Evolutionary conservation across 306 rosid genomes (phyloP).

Genomic region (Lagenaria siceraria): DNA sequence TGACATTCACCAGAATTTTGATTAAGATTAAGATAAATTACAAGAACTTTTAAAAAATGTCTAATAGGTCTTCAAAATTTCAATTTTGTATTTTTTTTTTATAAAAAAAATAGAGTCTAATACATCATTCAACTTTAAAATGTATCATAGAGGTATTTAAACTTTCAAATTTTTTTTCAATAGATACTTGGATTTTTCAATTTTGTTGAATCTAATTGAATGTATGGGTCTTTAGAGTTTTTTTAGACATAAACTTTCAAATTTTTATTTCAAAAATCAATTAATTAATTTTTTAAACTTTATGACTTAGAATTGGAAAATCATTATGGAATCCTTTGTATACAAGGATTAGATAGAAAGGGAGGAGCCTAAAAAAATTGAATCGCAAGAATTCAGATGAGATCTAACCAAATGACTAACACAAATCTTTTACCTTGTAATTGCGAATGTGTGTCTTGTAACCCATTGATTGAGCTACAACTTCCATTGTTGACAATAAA

Average conservation of each 20-base stretch:
- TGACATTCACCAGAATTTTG: conserved; percentile 23
- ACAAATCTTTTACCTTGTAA: conserved; percentile 39
- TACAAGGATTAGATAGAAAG: background rate
- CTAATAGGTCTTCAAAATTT: background rate
- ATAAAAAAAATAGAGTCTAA: no score
- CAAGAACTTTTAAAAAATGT: no score
- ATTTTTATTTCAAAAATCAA: no score
- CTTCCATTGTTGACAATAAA: conserved; percentile 79
- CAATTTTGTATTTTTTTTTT: no score
- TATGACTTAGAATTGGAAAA: no score
- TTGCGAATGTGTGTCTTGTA: conserved; percentile 85
- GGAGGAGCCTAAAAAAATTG: background rate
- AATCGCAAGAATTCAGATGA: background rate
- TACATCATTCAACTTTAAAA: background rate
- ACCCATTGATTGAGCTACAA: conserved; percentile 88
- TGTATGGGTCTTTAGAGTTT: no score
- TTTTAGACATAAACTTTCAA: no score
- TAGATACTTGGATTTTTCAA: no score
- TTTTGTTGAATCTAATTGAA: background rate
- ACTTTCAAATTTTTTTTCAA: no score
- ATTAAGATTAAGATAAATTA: background rate
- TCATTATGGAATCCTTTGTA: no score
- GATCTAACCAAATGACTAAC: background rate
- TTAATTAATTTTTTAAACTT: no score
- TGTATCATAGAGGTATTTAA: no score